Conservation (phyloP, 495 filamentous ascomycete genomes). For the Ascodesmis nigricans region DNA sequence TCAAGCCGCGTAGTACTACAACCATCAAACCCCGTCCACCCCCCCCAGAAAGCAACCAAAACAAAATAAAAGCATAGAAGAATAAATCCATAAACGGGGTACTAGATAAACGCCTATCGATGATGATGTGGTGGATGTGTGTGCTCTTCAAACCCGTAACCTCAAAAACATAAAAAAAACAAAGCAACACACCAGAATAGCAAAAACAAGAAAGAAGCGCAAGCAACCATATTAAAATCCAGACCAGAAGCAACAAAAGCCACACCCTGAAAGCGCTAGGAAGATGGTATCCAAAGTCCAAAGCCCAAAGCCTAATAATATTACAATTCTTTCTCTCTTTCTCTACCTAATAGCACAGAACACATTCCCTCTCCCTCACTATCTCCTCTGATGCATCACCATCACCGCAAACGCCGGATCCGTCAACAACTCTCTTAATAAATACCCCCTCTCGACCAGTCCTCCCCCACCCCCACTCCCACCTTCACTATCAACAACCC, state of each 20-base stretch:
- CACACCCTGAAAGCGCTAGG: conserved; percentile 8
- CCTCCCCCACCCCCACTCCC: no score
- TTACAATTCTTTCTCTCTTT: conserved; percentile 2
- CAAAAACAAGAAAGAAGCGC: conserved; percentile 1
- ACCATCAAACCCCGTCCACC: conserved; percentile 13
- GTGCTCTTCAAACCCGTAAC: conserved; percentile 1
- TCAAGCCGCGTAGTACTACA: no score
- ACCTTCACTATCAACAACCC: conserved; percentile 29
- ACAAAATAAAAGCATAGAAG: conserved; percentile 17
- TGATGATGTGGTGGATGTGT: not conserved
- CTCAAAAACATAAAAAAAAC: not conserved
- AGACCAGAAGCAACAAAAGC: conserved; percentile 15
- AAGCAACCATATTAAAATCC: conserved; percentile 12
- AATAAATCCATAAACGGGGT: not conserved
- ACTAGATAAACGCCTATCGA: not conserved
- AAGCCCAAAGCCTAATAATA: conserved; percentile 8
- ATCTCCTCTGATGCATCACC: conserved; percentile 3
- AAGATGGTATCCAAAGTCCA: no score
- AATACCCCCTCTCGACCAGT: conserved; percentile 15
- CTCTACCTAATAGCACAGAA: conserved; percentile 2
- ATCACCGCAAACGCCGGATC: no score
- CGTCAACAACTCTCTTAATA: conserved; percentile 14
- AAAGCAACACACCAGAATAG: not conserved
- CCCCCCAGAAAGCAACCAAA: conserved; percentile 11
- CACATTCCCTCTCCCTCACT: not conserved